Evolutionary conservation across 2,329 filamentous ascomycete species (phyloP).

Genomic region (Cladophialophora chaetospira): DNA sequence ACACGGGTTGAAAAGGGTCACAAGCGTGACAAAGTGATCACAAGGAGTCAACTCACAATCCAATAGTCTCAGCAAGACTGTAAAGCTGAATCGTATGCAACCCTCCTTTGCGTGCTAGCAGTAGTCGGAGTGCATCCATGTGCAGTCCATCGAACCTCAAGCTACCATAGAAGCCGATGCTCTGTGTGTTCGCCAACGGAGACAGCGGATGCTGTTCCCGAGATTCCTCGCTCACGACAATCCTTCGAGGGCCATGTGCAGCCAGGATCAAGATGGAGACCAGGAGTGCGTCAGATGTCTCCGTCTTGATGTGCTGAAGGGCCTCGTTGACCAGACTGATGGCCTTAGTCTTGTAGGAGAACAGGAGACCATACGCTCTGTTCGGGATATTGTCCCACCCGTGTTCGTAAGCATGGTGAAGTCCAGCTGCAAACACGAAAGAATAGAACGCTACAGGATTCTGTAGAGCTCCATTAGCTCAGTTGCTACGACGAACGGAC

Average conservation of each 20-base stretch:
- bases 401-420: background rate
- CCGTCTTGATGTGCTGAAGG: background rate
- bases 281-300: background rate
- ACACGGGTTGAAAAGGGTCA: too few species aligned
- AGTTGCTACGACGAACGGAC: too few species aligned
- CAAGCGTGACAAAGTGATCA: too few species aligned
- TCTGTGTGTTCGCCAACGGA: background rate
- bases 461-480: too few species aligned
- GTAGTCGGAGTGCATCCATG: background rate
- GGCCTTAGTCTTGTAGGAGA: slow-evolving; percentile 5
- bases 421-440: slow-evolving; percentile 4
- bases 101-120: slow-evolving; percentile 3
- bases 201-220: background rate
- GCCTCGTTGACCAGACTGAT: slow-evolving; percentile 4
- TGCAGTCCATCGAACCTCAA: background rate
- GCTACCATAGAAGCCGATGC: slow-evolving; percentile 5
- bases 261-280: slow-evolving; percentile 5
- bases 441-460: background rate
- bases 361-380: background rate
- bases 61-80: slow-evolving; percentile 5
- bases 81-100: background rate
- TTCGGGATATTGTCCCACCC: background rate
- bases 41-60: slow-evolving; percentile 1
- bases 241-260: background rate
- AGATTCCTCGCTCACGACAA: background rate